A percentile compares a stretch with the other conserved stretches of the same genome.
Evolutionary conservation across 164 flowering plant genomes (phyloP).

Genomic region (Sedum album): DNA sequence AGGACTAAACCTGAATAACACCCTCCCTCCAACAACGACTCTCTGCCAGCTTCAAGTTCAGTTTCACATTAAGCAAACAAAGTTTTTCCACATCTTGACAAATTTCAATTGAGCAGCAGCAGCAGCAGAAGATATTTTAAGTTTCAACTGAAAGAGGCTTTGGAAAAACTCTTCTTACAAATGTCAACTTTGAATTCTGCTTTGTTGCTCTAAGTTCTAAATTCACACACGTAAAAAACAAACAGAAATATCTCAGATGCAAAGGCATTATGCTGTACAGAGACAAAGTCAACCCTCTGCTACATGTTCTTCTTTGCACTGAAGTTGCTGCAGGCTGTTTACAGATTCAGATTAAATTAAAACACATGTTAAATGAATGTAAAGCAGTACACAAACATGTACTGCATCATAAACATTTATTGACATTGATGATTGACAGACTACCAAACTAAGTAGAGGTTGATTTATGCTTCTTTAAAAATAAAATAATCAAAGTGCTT

Average conservation of each 20-base stretch:
- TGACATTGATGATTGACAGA: neutral
- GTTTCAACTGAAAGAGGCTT: neutral
- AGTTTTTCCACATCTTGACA: neutral
- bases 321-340: neutral
- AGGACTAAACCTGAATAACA: slow-evolving; percentile 16
- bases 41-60: slow-evolving; percentile 32
- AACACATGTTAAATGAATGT: neutral
- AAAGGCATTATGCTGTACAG: neutral
- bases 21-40: slow-evolving; percentile 19
- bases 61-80: neutral
- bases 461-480: neutral
- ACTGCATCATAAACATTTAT: neutral
- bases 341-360: neutral
- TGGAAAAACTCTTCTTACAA: no score
- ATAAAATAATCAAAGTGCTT: neutral
- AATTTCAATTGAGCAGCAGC: neutral
- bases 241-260: neutral
- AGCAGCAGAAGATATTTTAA: neutral
- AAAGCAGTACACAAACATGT: neutral
- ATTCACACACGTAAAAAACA: neutral
- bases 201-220: neutral
- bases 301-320: neutral
- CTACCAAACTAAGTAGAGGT: neutral
- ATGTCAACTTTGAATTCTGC: neutral
- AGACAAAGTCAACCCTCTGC: neutral